A percentile compares a stretch with the other conserved stretches of the same genome.
Evolutionary conservation across 2,329 filamentous ascomycete species (phyloP).

Genomic region (Xylaria polymorpha): DNA sequence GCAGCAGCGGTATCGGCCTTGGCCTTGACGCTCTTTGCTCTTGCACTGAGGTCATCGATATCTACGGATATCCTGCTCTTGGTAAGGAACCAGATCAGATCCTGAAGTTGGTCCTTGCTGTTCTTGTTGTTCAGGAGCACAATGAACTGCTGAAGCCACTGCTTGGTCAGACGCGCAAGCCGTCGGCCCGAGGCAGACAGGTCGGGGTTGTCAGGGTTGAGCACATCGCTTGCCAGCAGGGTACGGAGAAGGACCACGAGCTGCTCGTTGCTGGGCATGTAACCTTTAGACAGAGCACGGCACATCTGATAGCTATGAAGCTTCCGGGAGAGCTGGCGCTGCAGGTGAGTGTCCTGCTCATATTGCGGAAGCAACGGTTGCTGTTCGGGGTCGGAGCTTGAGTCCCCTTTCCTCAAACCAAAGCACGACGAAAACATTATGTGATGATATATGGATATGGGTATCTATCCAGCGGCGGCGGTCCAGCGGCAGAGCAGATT

Average conservation of each 20-base stretch:
- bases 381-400: conserved; percentile 67
- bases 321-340: conserved; percentile 85
- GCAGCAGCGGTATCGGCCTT: conserved; percentile 79
- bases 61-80: conserved; percentile 79
- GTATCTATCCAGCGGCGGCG: too few relatives aligned
- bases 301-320: conserved; percentile 94
- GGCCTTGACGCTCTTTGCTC: conserved; percentile 70
- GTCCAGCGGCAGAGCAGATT: neutral
- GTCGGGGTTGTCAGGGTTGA: conserved; percentile 79
- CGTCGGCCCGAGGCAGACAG: conserved; percentile 82
- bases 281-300: conserved; percentile 82
- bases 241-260: conserved; percentile 81
- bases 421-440: conserved; percentile 72
- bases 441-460: neutral
- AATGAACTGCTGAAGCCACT: conserved; percentile 83
- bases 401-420: conserved; percentile 61
- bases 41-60: conserved; percentile 69
- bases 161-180: conserved; percentile 76
- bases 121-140: conserved; percentile 88
- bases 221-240: conserved; percentile 78
- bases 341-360: conserved; percentile 81
- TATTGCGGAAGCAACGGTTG: conserved; percentile 86
- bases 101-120: conserved; percentile 84
- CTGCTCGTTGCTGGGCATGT: conserved; percentile 93
- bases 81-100: conserved; percentile 86